Percentiles rank a stretch among this genome's conserved stretches.
Evolutionary conservation across 2,329 filamentous ascomycete genomes (phyloP).

Genomic region (Rhinocladiella mackenziei): DNA sequence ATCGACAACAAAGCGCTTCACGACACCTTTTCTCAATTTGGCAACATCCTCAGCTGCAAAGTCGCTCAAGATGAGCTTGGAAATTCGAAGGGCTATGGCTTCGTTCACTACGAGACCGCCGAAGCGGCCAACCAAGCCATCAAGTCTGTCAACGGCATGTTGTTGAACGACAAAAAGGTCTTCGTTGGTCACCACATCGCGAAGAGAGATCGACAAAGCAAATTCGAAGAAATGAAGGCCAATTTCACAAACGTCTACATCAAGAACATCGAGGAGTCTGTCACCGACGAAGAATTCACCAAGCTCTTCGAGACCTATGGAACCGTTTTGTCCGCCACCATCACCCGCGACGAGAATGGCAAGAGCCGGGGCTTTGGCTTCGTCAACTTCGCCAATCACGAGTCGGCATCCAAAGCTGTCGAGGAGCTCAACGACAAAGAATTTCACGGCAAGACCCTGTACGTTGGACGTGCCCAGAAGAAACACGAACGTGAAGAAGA

Average conservation of each 20-base stretch:
- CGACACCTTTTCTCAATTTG: slow-evolving; percentile 97
- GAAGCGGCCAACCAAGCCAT: slow-evolving; percentile 95
- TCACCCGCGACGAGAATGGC: slow-evolving; percentile 81
- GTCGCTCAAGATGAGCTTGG: slow-evolving; percentile 96
- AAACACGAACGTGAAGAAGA: slow-evolving; percentile 99
- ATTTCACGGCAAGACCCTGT: slow-evolving; percentile 90
- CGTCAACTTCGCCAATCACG: slow-evolving; percentile 91
- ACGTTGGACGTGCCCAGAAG: slow-evolving; percentile 98
- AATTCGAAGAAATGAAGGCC: slow-evolving; percentile 99
- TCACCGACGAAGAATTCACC: slow-evolving; percentile 90
- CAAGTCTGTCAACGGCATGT: slow-evolving; percentile 99
- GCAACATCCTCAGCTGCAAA: slow-evolving; percentile 99
- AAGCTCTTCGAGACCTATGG: slow-evolving; percentile 87
- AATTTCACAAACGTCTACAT: slow-evolving; percentile 99
- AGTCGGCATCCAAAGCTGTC: slow-evolving; percentile 78
- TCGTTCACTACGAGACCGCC: slow-evolving; percentile 99
- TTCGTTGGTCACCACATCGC: slow-evolving; percentile 99
- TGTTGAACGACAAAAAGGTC: slow-evolving; percentile 99
- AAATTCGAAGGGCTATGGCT: slow-evolving; percentile 97
- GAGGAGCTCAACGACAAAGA: slow-evolving; percentile 89
- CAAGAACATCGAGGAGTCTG: slow-evolving; percentile 89
- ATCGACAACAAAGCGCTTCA: slow-evolving; percentile 99
- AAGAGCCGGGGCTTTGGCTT: slow-evolving; percentile 96
- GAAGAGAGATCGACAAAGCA: slow-evolving; percentile 99
- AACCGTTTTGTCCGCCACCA: slow-evolving; percentile 90